Evolutionary conservation across 768 basidiomycete genomes (phyloP).

Genomic region (Russula sp.): DNA sequence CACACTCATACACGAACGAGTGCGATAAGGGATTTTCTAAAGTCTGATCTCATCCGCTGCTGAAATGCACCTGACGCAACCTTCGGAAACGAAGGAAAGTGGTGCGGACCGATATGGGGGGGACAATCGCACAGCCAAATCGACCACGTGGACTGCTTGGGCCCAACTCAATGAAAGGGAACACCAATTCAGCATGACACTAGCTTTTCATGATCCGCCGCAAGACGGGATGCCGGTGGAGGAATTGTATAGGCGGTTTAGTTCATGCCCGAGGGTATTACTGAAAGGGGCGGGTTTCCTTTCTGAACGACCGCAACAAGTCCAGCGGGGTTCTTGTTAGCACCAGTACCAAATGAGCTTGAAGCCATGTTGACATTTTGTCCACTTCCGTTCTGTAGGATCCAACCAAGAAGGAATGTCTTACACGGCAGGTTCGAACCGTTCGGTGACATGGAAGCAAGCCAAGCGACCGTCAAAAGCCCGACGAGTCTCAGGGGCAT

Average conservation of each 20-base stretch:
- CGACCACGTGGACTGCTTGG: not conserved
- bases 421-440: constrained; percentile 1
- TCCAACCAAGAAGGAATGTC: not conserved
- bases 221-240: constrained; percentile 3
- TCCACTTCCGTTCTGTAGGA: not conserved
- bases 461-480: not conserved
- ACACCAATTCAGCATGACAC: not conserved
- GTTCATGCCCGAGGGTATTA: not conserved
- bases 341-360: not conserved
- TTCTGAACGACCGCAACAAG: constrained; percentile 42
- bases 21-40: not conserved
- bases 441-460: not conserved
- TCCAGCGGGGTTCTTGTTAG: not conserved
- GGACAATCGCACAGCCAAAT: not conserved
- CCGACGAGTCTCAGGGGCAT: not conserved
- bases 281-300: constrained; percentile 52
- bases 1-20: not conserved
- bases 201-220: constrained; percentile 8
- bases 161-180: too few species aligned
- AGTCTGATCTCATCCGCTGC: not conserved
- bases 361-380: not conserved
- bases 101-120: not conserved
- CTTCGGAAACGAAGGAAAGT: not conserved
- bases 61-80: not conserved
- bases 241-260: not conserved